Evolutionary conservation across 2,329 filamentous ascomycete genomes (phyloP), one percentile per base, ranked within the genome.

Genomic region (Byssothecium circinans): DNA sequence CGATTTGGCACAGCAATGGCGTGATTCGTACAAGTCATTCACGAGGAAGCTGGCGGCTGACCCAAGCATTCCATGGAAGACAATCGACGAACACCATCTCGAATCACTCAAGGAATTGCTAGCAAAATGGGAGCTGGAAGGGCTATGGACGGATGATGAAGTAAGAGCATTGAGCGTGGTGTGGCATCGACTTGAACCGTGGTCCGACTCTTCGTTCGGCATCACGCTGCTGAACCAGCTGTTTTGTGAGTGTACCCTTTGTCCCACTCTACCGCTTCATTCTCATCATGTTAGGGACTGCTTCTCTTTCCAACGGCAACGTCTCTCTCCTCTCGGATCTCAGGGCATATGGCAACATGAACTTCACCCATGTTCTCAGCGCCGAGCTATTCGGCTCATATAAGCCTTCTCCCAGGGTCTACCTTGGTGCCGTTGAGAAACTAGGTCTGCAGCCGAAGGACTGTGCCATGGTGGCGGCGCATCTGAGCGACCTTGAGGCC

Each of bases 241-340:
- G 7, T 82, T 83, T 61, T 70, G 74, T 62, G 52, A 14, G 48
- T 43, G 2, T 7, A 17, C 18, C 17, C 23, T 3, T 18, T 35
- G 17, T n/a, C 15, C 11, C 2, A 19, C 35, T 25, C 14, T 41
- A n/a, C 14, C 8, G n/a, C 27, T 41, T 6, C 8, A 6, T 46
- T 15, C 48, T 58, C 12, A 25, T 12, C 5, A 10, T 22, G 10
- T 2, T 36, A 62, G 59, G 58, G 37, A 88, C 85, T 0, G 78
- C 81, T 33, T 89, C 86, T 0, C 74, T 92, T 20, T 89, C 85
- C 22, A 94, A 94, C 64, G 89, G 87, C 29, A 92, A 91, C 64
- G 64, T 76, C 2, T 72, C 76, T 1, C 73, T 92, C n/a, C 75
- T 92, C 35, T 64, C 73, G 2, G 88, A 92, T 62, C 76, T 94